Conservation (phyloP, 805 yeast species). For the Cyberlindnera americana region DNA sequence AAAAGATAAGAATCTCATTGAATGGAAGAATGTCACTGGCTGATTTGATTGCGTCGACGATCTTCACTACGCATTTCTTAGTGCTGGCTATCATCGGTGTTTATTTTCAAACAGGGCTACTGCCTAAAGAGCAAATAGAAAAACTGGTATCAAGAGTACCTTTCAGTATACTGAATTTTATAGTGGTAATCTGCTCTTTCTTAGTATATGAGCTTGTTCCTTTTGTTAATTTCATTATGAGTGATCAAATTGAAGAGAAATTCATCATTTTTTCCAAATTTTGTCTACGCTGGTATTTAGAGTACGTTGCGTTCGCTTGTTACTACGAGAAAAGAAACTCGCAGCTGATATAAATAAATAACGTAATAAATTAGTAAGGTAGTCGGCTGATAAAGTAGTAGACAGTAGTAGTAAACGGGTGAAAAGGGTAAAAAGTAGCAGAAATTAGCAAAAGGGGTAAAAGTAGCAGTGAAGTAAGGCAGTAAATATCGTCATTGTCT, state of each 20-base stretch:
- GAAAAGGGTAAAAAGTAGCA: too few species aligned
- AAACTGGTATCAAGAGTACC: neutral
- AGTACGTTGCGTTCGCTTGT: neutral
- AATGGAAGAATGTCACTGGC: too few species aligned
- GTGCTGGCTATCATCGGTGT: too few species aligned
- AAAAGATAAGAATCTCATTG: too few species aligned
- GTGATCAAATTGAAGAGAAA: neutral
- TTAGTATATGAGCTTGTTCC: neutral
- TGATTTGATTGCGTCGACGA: too few species aligned
- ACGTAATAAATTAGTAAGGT: neutral
- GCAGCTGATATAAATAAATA: too few species aligned
- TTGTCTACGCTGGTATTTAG: neutral
- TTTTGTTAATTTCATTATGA: neutral
- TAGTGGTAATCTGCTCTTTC: neutral
- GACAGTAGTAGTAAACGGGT: too few species aligned
- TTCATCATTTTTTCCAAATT: neutral
- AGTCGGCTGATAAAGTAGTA: too few species aligned
- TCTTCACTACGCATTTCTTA: too few species aligned
- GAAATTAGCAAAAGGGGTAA: too few species aligned
- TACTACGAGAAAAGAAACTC: neutral
- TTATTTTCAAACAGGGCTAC: neutral
- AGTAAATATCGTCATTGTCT: too few species aligned
- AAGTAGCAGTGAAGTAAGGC: too few species aligned
- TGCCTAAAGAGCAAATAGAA: neutral
- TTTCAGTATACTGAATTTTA: neutral